Conservation (phyloP, 108 stramenopile genomes). For the Aurantiochytrium sp. region DNA sequence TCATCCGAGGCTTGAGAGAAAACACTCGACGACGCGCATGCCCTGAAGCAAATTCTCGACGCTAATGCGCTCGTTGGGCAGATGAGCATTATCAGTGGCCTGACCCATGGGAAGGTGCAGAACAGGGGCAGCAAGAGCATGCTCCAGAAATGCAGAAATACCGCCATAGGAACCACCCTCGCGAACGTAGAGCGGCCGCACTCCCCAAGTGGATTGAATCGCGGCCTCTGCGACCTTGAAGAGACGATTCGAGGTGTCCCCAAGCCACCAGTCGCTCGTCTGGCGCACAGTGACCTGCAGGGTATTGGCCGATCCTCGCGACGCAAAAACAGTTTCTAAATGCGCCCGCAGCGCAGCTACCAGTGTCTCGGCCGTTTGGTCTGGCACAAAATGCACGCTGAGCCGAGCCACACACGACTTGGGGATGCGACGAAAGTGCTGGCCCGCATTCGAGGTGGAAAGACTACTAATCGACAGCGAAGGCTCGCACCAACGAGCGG, state of each 20-base stretch:
- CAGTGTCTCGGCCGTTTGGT: not conserved
- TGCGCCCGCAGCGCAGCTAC: not conserved
- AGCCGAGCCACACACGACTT: not conserved
- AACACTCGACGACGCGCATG: not conserved
- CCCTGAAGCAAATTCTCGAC: slow-evolving; percentile 14
- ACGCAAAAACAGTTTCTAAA: not conserved
- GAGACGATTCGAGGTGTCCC: not conserved
- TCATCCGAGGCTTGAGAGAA: not conserved
- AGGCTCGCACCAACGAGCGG: slow-evolving; percentile 14
- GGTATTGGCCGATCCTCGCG: not conserved
- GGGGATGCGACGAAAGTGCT: slow-evolving; percentile 4
- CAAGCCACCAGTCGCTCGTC: slow-evolving; percentile 18
- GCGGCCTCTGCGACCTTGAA: slow-evolving; percentile 10
- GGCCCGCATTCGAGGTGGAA: not conserved
- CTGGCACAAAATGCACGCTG: slow-evolving; percentile 22
- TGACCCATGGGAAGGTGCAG: slow-evolving; percentile 23
- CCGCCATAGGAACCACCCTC: slow-evolving; percentile 18
- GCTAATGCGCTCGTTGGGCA: slow-evolving; percentile 22
- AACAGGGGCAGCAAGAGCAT: not conserved
- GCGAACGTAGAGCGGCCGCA: not conserved
- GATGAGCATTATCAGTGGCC: slow-evolving; percentile 8
- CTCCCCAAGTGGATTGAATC: not conserved
- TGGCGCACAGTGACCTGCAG: not conserved
- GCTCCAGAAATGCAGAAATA: slow-evolving; percentile 15
- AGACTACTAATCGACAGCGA: not conserved